A percentile compares a stretch with the other conserved stretches of the same genome.
phyloP scores from a whole-genome alignment of 148 eudicot species.

The Cornus florida region DNA sequence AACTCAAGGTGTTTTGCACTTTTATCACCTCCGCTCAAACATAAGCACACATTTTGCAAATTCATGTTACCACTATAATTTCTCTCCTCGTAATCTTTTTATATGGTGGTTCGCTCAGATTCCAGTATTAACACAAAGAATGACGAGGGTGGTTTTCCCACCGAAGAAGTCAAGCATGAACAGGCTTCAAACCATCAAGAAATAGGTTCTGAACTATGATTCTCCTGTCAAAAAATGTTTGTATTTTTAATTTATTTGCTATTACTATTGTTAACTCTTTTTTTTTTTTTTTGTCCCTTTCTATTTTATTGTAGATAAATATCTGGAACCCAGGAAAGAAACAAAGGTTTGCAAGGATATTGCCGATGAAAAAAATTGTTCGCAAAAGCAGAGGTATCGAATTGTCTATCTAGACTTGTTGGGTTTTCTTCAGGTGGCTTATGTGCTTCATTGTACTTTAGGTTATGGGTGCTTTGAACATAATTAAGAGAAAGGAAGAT shows the following conservation, averaged over 20 bases:
- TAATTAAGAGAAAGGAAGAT: background rate
- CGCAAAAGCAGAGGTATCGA: constrained; percentile 73
- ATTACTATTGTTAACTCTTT: background rate
- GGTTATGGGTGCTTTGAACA: background rate
- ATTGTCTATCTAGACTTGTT: constrained; percentile 1
- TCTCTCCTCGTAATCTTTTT: constrained; percentile 3
- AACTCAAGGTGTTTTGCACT: constrained; percentile 53
- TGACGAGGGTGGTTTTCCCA: constrained; percentile 5
- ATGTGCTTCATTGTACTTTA: background rate
- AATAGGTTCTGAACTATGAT: constrained; percentile 20
- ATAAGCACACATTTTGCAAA: background rate
- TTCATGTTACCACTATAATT: background rate
- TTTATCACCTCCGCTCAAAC: background rate
- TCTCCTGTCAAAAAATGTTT: background rate
- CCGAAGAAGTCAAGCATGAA: constrained; percentile 8
- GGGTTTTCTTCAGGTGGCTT: constrained; percentile 10
- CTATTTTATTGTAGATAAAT: constrained; percentile 21
- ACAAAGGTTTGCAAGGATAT: constrained; percentile 26
- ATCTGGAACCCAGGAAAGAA: constrained; percentile 35
- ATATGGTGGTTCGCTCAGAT: constrained; percentile 32
- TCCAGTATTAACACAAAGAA: constrained; percentile 26
- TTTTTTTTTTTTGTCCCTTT: background rate
- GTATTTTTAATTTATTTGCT: background rate
- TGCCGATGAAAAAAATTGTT: constrained; percentile 39
- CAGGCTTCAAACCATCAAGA: constrained; percentile 16